Conservation (phyloP, 345 rosid species). For the Trapa incisa region DNA sequence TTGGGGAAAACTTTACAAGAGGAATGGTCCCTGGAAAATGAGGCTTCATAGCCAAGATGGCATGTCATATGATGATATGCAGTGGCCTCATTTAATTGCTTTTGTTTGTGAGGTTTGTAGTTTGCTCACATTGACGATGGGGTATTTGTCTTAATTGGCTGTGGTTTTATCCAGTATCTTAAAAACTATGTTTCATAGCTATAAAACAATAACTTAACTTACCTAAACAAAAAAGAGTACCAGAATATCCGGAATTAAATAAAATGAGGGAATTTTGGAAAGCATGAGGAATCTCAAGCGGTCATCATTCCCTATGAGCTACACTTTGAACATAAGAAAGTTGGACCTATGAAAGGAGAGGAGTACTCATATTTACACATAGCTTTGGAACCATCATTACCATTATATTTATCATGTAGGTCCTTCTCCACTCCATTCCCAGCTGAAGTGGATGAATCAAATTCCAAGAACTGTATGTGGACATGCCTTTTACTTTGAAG, state of each 20-base stretch:
- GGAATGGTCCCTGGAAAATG: background rate
- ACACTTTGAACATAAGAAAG: background rate
- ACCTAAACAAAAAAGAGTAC: background rate
- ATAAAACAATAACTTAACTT: background rate
- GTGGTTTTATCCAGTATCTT: background rate
- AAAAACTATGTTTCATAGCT: background rate
- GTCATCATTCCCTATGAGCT: background rate
- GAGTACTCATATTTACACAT: background rate
- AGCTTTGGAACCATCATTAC: slow-evolving; percentile 11
- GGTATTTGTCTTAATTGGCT: background rate
- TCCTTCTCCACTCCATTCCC: slow-evolving; percentile 24
- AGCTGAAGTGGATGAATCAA: slow-evolving; percentile 42
- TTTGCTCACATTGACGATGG: background rate
- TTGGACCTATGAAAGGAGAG: background rate
- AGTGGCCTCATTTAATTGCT: background rate
- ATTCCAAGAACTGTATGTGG: slow-evolving; percentile 39
- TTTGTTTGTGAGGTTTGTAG: background rate
- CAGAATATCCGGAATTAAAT: background rate
- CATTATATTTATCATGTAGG: slow-evolving; percentile 30
- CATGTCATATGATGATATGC: background rate
- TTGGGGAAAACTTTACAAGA: background rate
- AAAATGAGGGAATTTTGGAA: background rate
- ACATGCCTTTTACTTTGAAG: slow-evolving; percentile 26
- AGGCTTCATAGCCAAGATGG: background rate
- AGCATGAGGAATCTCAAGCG: background rate